These are phyloP conservation scores for Adenanthera pavonina DNA, from an alignment of 306 rosid species.

Conservation along the genomic window DNA sequence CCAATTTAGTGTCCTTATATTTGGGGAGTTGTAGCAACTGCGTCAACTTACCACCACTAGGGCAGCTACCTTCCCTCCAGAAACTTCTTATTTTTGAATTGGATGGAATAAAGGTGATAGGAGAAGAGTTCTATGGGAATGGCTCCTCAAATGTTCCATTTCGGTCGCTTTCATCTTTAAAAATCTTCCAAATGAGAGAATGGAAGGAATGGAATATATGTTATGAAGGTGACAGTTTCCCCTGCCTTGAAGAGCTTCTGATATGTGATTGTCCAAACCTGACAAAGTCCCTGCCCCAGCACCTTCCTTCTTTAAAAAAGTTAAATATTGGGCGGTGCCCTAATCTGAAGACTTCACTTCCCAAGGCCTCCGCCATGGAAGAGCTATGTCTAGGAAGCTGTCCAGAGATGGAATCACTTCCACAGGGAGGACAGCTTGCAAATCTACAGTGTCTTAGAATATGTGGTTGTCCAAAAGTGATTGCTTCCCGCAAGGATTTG, in stretches of 20 bases:
- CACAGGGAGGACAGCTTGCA: too few relatives aligned
- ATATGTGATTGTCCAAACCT: background rate
- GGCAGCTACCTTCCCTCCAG: conserved; percentile 18
- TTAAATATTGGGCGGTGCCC: background rate
- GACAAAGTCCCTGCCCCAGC: background rate
- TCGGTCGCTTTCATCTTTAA: too few relatives aligned
- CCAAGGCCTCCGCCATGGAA: background rate
- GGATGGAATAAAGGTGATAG: background rate
- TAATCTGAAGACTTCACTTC: background rate
- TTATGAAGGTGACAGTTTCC: too few relatives aligned
- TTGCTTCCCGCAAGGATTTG: background rate
- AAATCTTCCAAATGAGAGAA: too few relatives aligned
- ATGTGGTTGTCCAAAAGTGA: background rate
- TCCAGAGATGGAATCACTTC: too few relatives aligned
- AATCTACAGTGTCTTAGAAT: too few relatives aligned
- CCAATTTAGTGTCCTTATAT: background rate
- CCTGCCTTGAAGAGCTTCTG: background rate
- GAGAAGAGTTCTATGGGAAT: background rate
- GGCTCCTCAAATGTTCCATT: background rate
- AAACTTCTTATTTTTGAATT: background rate
- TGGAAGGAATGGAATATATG: background rate
- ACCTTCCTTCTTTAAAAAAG: background rate
- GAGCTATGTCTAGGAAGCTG: background rate
- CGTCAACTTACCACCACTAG: conserved; percentile 9
- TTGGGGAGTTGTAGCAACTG: background rate